Evolutionary conservation across 1,284 basidiomycete genomes (phyloP), one percentile per base, ranked within the genome.

Genomic region (Melampsora americana): DNA sequence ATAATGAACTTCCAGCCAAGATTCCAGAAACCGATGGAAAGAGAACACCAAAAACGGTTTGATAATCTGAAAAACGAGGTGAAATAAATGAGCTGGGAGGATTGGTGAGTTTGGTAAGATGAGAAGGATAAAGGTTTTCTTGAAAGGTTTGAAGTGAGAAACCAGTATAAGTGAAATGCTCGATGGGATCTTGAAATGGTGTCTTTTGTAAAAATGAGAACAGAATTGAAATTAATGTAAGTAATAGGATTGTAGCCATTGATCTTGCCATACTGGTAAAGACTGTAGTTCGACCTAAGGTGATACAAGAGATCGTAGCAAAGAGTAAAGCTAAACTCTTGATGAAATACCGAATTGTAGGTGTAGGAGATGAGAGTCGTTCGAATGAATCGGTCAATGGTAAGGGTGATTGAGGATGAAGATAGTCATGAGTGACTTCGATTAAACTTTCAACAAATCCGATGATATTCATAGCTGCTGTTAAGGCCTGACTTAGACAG

Each of bases 401-500:
- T 7, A 18, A 11, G 5, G 11, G 60, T 2, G 7, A 26, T 20
- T 1, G 60, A 7, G 26, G 50, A 44, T 65, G 23, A n/a, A 59
- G 42, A 39, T 26, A 28, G 32, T 56, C n/a, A 46, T 66, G 71
- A 42, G 39, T 35, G 28, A 73, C 56, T 39, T 39, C 56, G 50
- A 66, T 56, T 26, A 60, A 32, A 23, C 46, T 64, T 46, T 73
- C 71, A 3, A 66, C 28, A 30, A 73, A 73, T 18, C 64, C 72
- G 11, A 67, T 75, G 66, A 75, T 62, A 32, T 75, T 68, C 39
- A 75, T 75, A 5, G 65, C 50, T 1, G 66, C 65, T 20, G 64
- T 67, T 42, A 75, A 61, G 28, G 72, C 66, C 53, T 75, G 72
- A 62, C 66, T 75, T 5, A 75, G 56, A 61, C 72, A 67, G 44